These are phyloP conservation scores for Cyberlindnera maritima DNA, from an alignment of 805 yeast species.

Conservation along the genomic window DNA sequence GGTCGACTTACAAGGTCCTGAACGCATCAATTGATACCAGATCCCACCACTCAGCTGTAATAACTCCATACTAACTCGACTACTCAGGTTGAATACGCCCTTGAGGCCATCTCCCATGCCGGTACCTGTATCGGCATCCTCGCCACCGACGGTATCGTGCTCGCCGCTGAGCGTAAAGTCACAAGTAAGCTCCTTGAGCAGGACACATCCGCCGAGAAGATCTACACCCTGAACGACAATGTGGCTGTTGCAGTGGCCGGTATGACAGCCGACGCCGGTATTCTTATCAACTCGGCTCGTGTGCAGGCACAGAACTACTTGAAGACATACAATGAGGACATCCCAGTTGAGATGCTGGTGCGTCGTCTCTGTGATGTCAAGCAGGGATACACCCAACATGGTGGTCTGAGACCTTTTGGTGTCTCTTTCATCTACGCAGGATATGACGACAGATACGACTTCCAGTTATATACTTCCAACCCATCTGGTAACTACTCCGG, in stretches of 20 bases:
- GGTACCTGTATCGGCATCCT: slow-evolving; percentile 96
- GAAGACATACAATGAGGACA: slow-evolving; percentile 84
- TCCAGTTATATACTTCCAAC: slow-evolving; percentile 90
- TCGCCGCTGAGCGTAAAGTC: slow-evolving; percentile 96
- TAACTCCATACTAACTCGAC: neutral
- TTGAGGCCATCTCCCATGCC: slow-evolving; percentile 96
- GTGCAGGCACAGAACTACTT: slow-evolving; percentile 79
- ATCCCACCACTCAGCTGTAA: no score
- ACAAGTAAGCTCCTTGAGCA: slow-evolving; percentile 91
- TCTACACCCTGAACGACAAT: slow-evolving; percentile 79
- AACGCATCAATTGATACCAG: no score
- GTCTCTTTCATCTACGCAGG: slow-evolving; percentile 97
- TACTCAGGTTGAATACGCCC: slow-evolving; percentile 80
- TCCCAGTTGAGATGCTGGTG: slow-evolving; percentile 90
- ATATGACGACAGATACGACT: slow-evolving; percentile 82
- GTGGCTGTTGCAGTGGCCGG: slow-evolving; percentile 97
- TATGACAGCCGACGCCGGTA: slow-evolving; percentile 94
- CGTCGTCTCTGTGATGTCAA: slow-evolving; percentile 87
- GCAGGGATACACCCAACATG: slow-evolving; percentile 98
- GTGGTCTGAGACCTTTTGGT: slow-evolving; percentile 98
- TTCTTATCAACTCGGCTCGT: slow-evolving; percentile 85
- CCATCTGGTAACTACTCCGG: slow-evolving; percentile 98
- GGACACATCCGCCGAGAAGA: slow-evolving; percentile 89
- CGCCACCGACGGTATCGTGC: slow-evolving; percentile 82
- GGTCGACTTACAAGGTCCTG: no score